phyloP scores from a whole-genome alignment of 2,329 filamentous ascomycete species.

The Cercospora sp. region DNA sequence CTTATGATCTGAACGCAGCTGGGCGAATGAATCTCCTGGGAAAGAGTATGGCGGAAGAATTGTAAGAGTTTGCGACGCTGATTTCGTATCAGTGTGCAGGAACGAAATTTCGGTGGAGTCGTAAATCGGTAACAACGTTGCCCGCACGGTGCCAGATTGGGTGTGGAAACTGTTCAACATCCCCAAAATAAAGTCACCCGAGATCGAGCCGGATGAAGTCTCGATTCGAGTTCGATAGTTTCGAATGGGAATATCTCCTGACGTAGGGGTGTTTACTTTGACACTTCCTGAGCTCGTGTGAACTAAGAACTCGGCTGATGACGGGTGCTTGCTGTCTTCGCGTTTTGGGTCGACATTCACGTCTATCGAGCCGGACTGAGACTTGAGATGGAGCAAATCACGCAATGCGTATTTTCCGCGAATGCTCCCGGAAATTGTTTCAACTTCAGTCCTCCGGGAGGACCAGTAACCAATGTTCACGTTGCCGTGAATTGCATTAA shows the following conservation, averaged over 20 bases:
- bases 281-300: conserved; percentile 42
- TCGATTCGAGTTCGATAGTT: conserved; percentile 45
- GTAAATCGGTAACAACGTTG: conserved; percentile 41
- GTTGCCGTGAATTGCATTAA: conserved; percentile 40
- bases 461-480: conserved; percentile 37
- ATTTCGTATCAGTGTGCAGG: conserved; percentile 40
- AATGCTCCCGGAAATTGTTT: conserved; percentile 44
- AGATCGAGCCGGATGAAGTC: conserved; percentile 42
- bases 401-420: conserved; percentile 44
- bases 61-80: conserved; percentile 39
- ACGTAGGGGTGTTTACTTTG: conserved; percentile 36
- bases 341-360: conserved; percentile 43
- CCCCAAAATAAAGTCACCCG: conserved; percentile 45
- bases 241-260: conserved; percentile 38
- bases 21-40: conserved; percentile 21
- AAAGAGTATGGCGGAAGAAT: conserved; percentile 39
- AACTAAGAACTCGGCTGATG: conserved; percentile 42
- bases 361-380: conserved; percentile 45
- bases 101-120: conserved; percentile 26
- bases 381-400: conserved; percentile 44
- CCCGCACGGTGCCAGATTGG: conserved; percentile 41
- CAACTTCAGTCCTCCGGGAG: conserved; percentile 43
- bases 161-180: conserved; percentile 40
- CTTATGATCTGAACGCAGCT: conserved; percentile 40
- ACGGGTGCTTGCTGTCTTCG: conserved; percentile 31